phyloP scores from a whole-genome alignment of 2,329 filamentous ascomycete species.

The Pseudogymnoascus sp. region DNA sequence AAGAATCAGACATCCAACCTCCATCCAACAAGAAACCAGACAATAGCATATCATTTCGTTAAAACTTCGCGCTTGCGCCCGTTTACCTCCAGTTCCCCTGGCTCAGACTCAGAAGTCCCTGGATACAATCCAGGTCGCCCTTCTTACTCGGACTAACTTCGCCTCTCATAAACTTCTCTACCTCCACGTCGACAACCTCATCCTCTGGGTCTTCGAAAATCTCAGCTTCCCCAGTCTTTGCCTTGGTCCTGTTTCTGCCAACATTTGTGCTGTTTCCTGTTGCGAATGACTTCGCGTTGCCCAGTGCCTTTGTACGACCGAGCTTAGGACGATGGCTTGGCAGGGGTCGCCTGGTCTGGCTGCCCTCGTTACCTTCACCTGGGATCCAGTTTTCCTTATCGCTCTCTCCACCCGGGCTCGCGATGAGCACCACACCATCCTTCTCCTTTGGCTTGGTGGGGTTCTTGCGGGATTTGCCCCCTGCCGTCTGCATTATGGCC shows the following conservation, averaged over 20 bases:
- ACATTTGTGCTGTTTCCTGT: constrained; percentile 25
- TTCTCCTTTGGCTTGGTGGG: constrained; percentile 19
- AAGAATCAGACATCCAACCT: not conserved
- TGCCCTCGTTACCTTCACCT: constrained; percentile 30
- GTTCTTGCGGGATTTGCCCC: constrained; percentile 28
- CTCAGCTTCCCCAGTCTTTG: constrained; percentile 31
- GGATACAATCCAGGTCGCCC: constrained; percentile 80
- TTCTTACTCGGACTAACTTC: constrained; percentile 63
- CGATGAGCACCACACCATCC: constrained; percentile 34
- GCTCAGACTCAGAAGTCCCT: constrained; percentile 79
- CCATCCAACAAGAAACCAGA: constrained; percentile 5
- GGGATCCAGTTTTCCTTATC: constrained; percentile 91
- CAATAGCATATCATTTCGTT: not conserved
- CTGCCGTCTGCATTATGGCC: constrained; percentile 28
- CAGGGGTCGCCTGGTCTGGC: constrained; percentile 3
- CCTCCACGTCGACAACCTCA: constrained; percentile 46
- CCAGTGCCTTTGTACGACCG: not conserved
- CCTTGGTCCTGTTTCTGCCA: constrained; percentile 14
- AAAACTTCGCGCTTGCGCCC: not conserved
- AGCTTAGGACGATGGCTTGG: not conserved
- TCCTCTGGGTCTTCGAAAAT: constrained; percentile 47
- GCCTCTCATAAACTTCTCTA: constrained; percentile 66
- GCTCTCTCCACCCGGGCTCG: constrained; percentile 60
- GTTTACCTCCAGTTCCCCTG: constrained; percentile 74
- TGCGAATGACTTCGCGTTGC: constrained; percentile 6